Base-by-base conservation (phyloP, 2,329 filamentous ascomycete genomes). In the Botrytis elliptica region DNA sequence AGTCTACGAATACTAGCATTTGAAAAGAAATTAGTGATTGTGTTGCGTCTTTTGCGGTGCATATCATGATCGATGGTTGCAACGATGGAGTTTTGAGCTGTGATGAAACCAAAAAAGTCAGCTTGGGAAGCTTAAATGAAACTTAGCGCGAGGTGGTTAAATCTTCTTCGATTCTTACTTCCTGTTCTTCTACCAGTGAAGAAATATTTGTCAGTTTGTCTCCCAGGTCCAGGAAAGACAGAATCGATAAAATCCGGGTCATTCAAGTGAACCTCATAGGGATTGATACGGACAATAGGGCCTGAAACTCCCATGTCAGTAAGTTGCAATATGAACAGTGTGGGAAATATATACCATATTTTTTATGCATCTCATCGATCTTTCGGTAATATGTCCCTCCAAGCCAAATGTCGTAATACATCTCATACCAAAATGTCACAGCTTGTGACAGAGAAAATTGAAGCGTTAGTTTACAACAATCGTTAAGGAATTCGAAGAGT, bases 1-100 rank as follows among this genome's bases (percentile, higher is more conserved):
- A 62, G 22, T 25, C 36, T 62, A 4, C 59, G 59, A 12, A 62
- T 38, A 25, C 22, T 62, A 62, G 59, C 33, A 62, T 62, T 62
- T 25, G 59, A 62, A 7, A 62, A 62, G 57, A 62, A 62, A 22
- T 22, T 40, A 2, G 59, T 62, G 59, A 62, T 62, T 25, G 36
- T 62, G 36, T n/a, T 62, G 12, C 59, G 59, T 62, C 59, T 25
- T 62, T 25, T 62, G 22, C 36, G 59, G 22, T 62, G 59, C 20
- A 62, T 40, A 4, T 62, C 59, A 62, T 62, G 59, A 4, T 62
- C 59, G 4, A 62, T 62, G 9, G 36, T 62, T n/a, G 36, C 59
- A 40, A 62, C 59, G 83, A 62, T 62, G 14, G 59, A 62, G 9
- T 62, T 62, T 40, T 40, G 59, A 36, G 59, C 59, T 40, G 59